Evolutionary conservation across 345 rosid genomes (phyloP).

Genomic region (Lepidium didymum): DNA sequence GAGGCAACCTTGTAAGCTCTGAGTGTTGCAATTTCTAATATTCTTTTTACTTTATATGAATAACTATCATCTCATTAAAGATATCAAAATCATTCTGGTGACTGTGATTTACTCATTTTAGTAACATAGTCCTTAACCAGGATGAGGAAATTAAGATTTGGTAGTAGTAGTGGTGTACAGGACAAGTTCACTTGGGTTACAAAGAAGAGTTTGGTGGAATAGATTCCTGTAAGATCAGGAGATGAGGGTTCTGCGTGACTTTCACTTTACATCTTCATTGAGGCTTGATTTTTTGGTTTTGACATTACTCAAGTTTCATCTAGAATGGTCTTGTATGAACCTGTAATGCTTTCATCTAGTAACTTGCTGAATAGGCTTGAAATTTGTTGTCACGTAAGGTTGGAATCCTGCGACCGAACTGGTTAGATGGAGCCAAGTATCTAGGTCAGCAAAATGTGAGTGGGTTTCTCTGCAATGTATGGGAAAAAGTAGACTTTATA

Average conservation of each 20-base stretch:
- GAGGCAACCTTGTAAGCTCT: background rate
- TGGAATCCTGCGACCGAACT: conserved; percentile 57
- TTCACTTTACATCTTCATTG: background rate
- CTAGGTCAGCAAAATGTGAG: conserved; percentile 40
- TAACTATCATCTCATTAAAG: background rate
- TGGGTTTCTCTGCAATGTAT: conserved; percentile 54
- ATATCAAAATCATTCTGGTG: background rate
- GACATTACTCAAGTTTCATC: background rate
- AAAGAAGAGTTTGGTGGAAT: background rate
- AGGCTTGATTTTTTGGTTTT: background rate
- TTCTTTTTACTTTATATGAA: background rate
- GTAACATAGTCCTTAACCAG: background rate
- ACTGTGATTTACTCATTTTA: background rate
- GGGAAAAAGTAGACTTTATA: conserved; percentile 64
- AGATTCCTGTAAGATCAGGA: background rate
- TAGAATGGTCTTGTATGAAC: background rate
- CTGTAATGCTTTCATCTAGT: background rate
- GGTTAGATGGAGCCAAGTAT: conserved; percentile 58
- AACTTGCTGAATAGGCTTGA: background rate
- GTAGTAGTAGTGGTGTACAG: background rate
- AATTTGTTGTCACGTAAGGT: conserved; percentile 17
- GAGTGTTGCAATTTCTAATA: background rate
- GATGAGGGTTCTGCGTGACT: background rate
- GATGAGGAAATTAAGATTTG: background rate
- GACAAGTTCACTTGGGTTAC: background rate